Conservation (phyloP, 306 rosid genomes). For the Fragaria nilgerrensis region DNA sequence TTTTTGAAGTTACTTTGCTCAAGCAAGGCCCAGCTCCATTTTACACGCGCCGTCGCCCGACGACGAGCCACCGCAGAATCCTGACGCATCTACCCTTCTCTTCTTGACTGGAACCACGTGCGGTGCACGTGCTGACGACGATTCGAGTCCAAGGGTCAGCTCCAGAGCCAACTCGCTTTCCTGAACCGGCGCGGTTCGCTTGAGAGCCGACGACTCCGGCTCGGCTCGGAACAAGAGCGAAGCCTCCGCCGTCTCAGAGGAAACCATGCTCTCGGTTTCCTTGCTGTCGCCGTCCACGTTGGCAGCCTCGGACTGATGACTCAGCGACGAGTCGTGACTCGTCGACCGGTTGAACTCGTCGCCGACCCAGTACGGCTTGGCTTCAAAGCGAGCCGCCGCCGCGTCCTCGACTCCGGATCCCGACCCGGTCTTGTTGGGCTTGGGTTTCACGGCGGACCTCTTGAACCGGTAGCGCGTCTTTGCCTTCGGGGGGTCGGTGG, state of each 20-base stretch:
- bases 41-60: slow-evolving; percentile 24
- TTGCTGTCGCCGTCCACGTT: slow-evolving; percentile 60
- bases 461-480: slow-evolving; percentile 70
- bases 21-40: slow-evolving; percentile 50
- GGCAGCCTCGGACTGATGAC: slow-evolving; percentile 76
- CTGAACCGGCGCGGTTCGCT: slow-evolving; percentile 15
- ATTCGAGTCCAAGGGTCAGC: slow-evolving; percentile 66
- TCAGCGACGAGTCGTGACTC: slow-evolving; percentile 85
- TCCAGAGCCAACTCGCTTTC: slow-evolving; percentile 55
- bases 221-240: slow-evolving; percentile 47
- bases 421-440: slow-evolving; percentile 25
- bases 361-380: slow-evolving; percentile 20
- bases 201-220: slow-evolving; percentile 38
- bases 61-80: not conserved
- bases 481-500: slow-evolving; percentile 37
- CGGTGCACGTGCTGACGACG: slow-evolving; percentile 34
- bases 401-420: slow-evolving; percentile 16
- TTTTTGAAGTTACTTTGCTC: not conserved
- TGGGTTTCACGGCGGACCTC: slow-evolving; percentile 45
- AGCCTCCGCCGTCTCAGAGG: slow-evolving; percentile 61
- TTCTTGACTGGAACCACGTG: slow-evolving; percentile 82
- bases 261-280: slow-evolving; percentile 75
- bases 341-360: slow-evolving; percentile 56
- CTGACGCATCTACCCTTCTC: slow-evolving; percentile 45
- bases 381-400: not conserved